These are phyloP conservation scores for Sporothrix protearum DNA, from an alignment of 2,329 filamentous ascomycete species.

Conservation along the genomic window DNA sequence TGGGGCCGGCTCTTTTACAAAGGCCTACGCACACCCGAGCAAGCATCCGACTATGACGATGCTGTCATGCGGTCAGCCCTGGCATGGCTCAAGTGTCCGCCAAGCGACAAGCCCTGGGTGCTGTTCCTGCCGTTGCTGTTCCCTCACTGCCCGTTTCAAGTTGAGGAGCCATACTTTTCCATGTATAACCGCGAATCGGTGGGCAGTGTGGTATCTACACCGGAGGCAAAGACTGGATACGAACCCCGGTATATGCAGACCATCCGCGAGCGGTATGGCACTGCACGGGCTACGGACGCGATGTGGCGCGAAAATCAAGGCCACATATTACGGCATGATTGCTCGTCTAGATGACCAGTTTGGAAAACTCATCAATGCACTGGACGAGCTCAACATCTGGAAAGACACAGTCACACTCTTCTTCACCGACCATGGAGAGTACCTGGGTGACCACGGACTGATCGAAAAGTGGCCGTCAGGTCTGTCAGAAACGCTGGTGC, in stretches of 20 bases:
- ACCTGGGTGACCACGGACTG: conserved; percentile 45
- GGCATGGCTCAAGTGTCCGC: conserved; percentile 44
- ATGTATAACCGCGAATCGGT: conserved; percentile 41
- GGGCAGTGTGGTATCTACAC: conserved; percentile 28
- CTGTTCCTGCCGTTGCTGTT: conserved; percentile 44
- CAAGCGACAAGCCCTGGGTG: conserved; percentile 41
- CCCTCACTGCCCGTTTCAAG: conserved; percentile 46
- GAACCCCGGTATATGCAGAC: conserved; percentile 43
- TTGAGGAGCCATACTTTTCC: conserved; percentile 48
- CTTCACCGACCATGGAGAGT: conserved; percentile 47
- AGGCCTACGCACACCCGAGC: conserved; percentile 38
- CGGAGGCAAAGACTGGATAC: conserved; percentile 37
- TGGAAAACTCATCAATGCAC: conserved; percentile 38
- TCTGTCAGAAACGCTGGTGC: conserved; percentile 41
- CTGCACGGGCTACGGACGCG: conserved; percentile 39
- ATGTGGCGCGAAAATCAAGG: conserved; percentile 45
- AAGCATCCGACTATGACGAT: conserved; percentile 46
- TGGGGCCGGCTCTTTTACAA: conserved; percentile 43
- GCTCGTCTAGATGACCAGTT: conserved; percentile 46
- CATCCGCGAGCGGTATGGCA: conserved; percentile 41
- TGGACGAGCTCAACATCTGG: conserved; percentile 38
- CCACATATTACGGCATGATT: conserved; percentile 48
- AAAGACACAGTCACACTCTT: conserved; percentile 43
- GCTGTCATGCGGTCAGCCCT: conserved; percentile 41
- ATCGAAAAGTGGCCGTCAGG: conserved; percentile 50